Conservation (phyloP, 2,329 filamentous ascomycete species). For the Elsinoe necatrix region DNA sequence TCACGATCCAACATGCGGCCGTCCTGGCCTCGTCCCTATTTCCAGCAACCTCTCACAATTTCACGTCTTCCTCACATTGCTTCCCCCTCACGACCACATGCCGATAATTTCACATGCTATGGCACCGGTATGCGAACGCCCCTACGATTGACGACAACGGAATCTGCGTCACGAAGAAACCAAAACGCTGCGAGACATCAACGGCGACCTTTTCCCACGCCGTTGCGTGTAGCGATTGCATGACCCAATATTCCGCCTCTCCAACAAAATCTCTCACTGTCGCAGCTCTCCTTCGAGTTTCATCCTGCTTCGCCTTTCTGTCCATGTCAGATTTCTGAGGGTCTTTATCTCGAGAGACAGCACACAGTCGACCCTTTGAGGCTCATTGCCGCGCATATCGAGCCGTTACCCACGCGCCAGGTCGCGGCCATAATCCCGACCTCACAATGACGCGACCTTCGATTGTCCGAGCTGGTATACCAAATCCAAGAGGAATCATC, state of each 20-base stretch:
- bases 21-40: constrained; percentile 14
- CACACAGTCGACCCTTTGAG: neutral
- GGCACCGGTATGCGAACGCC: neutral
- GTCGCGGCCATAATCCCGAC: constrained; percentile 6
- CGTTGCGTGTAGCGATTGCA: constrained; percentile 14
- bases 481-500: neutral
- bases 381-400: neutral
- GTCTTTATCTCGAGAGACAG: neutral
- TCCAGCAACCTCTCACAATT: neutral
- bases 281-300: neutral
- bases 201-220: neutral
- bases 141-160: neutral
- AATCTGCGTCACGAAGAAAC: constrained; percentile 1
- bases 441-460: constrained; percentile 19
- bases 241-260: constrained; percentile 7
- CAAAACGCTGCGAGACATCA: constrained; percentile 5
- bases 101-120: neutral
- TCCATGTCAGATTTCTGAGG: neutral
- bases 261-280: constrained; percentile 6
- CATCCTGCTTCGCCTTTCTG: neutral
- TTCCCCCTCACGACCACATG: neutral
- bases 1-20: constrained; percentile 13
- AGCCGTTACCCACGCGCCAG: neutral
- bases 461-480: constrained; percentile 19
- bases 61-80: neutral